Percentiles rank a stretch among this genome's conserved stretches.
Evolutionary conservation across 2,329 filamentous ascomycete species (phyloP).

Genomic region (Intubia oerlemansii): DNA sequence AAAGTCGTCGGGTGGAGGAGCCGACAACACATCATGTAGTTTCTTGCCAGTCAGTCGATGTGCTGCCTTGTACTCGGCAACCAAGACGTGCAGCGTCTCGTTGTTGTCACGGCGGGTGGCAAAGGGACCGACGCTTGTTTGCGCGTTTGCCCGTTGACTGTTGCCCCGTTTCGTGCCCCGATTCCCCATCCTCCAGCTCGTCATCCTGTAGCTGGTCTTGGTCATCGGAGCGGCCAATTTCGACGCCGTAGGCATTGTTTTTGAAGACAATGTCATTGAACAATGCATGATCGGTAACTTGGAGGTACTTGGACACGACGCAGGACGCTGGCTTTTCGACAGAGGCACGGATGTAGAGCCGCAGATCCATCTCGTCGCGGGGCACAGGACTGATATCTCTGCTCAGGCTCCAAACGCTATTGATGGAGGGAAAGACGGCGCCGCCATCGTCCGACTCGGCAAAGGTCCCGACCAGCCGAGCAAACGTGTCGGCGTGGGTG

Average conservation of each 20-base stretch:
- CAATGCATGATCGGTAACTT: background rate
- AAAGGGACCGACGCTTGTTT: background rate
- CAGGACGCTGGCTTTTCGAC: constrained; percentile 3
- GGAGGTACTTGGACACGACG: constrained; percentile 1
- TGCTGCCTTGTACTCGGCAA: constrained; percentile 4
- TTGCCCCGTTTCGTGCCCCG: background rate
- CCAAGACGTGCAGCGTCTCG: background rate
- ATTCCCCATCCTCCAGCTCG: too few relatives aligned
- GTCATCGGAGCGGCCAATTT: background rate
- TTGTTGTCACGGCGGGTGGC: constrained; percentile 1
- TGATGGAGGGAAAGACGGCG: background rate
- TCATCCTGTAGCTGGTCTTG: background rate
- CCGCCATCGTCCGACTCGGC: background rate
- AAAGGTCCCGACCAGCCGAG: background rate
- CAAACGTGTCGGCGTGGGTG: background rate
- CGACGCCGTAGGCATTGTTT: constrained; percentile 1
- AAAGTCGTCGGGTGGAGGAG: constrained; percentile 4
- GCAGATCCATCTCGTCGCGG: constrained; percentile 2
- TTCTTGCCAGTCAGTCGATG: background rate
- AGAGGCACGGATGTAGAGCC: constrained; percentile 1
- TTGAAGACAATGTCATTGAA: background rate
- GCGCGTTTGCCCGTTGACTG: background rate
- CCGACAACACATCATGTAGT: background rate
- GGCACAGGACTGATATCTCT: background rate
- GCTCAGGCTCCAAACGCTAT: too few relatives aligned